Evolutionary conservation across 2,329 filamentous ascomycete species (phyloP), one percentile per base, ranked within the genome.

Genomic region (Rutstroemia sp.): DNA sequence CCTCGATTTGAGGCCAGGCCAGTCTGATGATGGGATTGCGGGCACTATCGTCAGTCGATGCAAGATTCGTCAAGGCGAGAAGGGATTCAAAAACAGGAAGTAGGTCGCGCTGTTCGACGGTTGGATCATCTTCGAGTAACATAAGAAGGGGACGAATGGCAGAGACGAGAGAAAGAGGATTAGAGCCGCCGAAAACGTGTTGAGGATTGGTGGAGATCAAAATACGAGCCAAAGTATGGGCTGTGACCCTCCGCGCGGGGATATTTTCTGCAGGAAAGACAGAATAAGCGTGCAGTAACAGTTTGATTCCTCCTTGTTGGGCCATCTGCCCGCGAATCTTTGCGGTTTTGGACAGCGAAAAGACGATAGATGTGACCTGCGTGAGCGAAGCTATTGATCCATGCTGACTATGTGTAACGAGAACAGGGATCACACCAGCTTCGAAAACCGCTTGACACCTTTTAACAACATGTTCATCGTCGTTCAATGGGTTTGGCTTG

Each of bases 11-110:
- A 0, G 83, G 70, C 82, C 89, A 95, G 0, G 86, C 83, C 4
- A 80, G 75, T 9, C 87, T 83, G 38, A 96, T 83, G 50, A 96
- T 92, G 16, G 79, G 76, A 38, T 80, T 76, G 46, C 86, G 80
- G 5, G 81, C 78, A 5, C 83, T 80, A 36, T 73, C 67, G 53
- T 92, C 86, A 12, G 86, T 81, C 0, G 89, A 95, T 0, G 92
- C 94, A 7, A 99, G 81, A 65, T 99, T 99, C 0, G 94, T 97
- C 38, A 99, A 80, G 0, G 94, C 92, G 70, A 97, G 87, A 8
- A 99, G 79, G 0, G 87, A 80, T 72, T 99, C 94, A 64, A 97
- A 99, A 0, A 88, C 85, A 0, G 94, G 91, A 0, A 99, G 79
- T 14, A 97, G 81, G 69, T 96, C 88, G 51, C 86, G 82, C 1